A percentile compares a stretch with the other conserved stretches of the same genome.
phyloP scores from a whole-genome alignment of 2,329 filamentous ascomycete genomes.

The Sporothrix phasma region DNA sequence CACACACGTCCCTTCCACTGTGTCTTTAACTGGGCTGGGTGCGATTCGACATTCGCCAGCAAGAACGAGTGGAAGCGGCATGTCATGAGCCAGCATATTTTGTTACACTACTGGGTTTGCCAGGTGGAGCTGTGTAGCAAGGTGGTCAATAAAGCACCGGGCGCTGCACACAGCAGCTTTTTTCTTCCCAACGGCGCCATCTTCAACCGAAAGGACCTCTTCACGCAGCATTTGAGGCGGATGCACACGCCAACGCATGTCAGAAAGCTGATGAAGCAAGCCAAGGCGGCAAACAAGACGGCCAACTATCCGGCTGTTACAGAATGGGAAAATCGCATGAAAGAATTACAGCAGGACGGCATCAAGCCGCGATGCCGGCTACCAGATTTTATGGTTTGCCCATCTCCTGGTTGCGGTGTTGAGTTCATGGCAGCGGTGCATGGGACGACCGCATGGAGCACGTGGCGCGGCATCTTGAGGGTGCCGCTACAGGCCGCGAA shows the following conservation, averaged over 20 bases:
- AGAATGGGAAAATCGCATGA: conserved; percentile 45
- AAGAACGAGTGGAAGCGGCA: conserved; percentile 98
- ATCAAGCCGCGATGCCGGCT: conserved; percentile 49
- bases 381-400: conserved; percentile 52
- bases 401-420: conserved; percentile 47
- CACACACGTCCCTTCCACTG: conserved; percentile 61
- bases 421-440: conserved; percentile 51
- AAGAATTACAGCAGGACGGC: conserved; percentile 48
- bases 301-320: conserved; percentile 20
- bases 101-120: conserved; percentile 68
- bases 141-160: conserved; percentile 20
- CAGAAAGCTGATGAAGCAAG: conserved; percentile 27
- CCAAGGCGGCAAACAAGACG: conserved; percentile 28
- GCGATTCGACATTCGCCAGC: conserved; percentile 58
- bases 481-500: conserved; percentile 29
- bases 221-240: conserved; percentile 75
- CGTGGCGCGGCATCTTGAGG: conserved; percentile 69
- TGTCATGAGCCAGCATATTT: conserved; percentile 69
- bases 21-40: conserved; percentile 70
- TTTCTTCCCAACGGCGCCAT: conserved; percentile 44
- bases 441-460: conserved; percentile 88
- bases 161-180: conserved; percentile 2
- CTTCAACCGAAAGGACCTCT: conserved; percentile 90
- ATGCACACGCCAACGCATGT: conserved; percentile 58
- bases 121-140: conserved; percentile 48